Evolutionary conservation across 1,139 yeast species (phyloP).

Genomic region (Zygoascus sp.): DNA sequence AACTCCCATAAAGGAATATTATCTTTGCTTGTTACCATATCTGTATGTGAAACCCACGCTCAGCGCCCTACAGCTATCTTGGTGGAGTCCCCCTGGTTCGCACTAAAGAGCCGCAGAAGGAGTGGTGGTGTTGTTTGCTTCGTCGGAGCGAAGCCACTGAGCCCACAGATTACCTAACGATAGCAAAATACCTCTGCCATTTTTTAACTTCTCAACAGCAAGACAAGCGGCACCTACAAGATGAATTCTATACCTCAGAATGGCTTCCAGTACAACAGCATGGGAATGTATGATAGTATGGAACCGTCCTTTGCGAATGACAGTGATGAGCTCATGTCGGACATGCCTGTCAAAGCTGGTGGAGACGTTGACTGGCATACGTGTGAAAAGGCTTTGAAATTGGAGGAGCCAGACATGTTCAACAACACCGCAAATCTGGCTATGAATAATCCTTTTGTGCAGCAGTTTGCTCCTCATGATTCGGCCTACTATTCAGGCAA

Average conservation of each 20-base stretch:
- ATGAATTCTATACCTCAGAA: not conserved
- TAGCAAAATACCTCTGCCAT: too few species aligned
- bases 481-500: conserved; percentile 1
- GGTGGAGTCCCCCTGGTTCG: too few species aligned
- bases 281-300: not conserved
- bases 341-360: not conserved
- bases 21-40: too few species aligned
- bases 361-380: conserved; percentile 12
- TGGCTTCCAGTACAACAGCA: not conserved
- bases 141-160: too few species aligned
- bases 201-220: too few species aligned
- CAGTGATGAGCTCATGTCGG: not conserved
- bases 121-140: too few species aligned
- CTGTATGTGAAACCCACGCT: too few species aligned
- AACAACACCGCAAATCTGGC: not conserved
- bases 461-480: not conserved
- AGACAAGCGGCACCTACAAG: not conserved
- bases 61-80: too few species aligned
- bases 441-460: not conserved
- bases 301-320: not conserved
- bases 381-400: conserved; percentile 7
- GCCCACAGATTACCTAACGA: not conserved
- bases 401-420: not conserved
- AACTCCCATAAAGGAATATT: too few species aligned
- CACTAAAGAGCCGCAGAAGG: too few species aligned